Percentiles rank a stretch among this genome's conserved stretches.
Conservation (phyloP, 768 basidiomycete genomes). For the Clitopilus hobsonii region DNA sequence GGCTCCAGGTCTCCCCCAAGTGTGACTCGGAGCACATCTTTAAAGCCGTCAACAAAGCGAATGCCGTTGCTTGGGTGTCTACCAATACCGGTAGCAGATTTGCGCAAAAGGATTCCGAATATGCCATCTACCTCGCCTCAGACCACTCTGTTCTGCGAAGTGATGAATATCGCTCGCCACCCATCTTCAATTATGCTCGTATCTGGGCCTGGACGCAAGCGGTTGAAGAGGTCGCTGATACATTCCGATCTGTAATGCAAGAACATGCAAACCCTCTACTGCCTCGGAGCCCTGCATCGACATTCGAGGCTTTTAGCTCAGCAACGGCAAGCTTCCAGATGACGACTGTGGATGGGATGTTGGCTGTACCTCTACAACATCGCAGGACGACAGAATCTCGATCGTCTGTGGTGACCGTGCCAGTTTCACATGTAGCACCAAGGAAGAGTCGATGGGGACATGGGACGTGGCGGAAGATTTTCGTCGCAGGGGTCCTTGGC, state of each 20-base stretch:
- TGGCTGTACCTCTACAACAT: no score
- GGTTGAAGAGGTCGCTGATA: slow-evolving; percentile 15
- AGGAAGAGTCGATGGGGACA: neutral
- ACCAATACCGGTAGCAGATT: neutral
- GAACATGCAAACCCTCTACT: neutral
- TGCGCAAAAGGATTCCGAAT: slow-evolving; percentile 4
- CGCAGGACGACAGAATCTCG: neutral
- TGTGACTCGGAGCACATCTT: slow-evolving; percentile 28
- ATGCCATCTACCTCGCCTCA: slow-evolving; percentile 15
- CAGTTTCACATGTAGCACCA: neutral
- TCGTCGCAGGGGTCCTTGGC: slow-evolving; percentile 15
- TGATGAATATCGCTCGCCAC: slow-evolving; percentile 19
- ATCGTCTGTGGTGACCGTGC: neutral
- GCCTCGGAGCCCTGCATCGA: neutral
- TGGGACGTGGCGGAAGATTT: slow-evolving; percentile 14
- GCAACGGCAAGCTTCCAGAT: neutral
- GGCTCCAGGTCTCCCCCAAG: slow-evolving; percentile 40
- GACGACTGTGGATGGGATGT: neutral
- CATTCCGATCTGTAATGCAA: neutral
- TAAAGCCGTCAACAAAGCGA: slow-evolving; percentile 24
- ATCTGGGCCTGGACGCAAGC: slow-evolving; percentile 23
- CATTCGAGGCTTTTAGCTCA: neutral
- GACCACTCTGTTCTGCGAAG: slow-evolving; percentile 4
- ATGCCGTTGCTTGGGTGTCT: slow-evolving; percentile 7
- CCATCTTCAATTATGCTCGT: slow-evolving; percentile 27